Evolutionary conservation across 208 protist genomes (phyloP), one percentile per base, ranked within the genome.

Genomic region (Novymonas esmeraldas): DNA sequence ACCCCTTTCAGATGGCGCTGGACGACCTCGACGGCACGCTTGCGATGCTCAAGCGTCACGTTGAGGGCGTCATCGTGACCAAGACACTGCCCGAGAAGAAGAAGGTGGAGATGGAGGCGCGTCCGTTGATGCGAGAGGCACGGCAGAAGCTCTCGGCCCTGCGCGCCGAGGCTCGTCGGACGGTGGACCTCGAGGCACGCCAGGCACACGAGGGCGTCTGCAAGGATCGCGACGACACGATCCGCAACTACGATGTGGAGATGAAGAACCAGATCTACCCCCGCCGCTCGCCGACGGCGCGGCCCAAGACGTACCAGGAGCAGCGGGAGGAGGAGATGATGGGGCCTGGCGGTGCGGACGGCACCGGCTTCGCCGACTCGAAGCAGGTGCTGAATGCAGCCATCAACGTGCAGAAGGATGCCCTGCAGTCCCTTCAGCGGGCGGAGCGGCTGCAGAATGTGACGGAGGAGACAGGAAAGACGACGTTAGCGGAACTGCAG

Each of bases 231-330:
- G 84, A 92, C 46, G 77, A 85, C 33, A 77, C 60, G 38, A 79
- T 95, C 54, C 76, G 85, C 49, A 76, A 74, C 45, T 64, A 79
- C 16, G 86, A 90, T 41, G 57, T 54, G 13, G 86, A 90, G 72
- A 88, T 95, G 76, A 89, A 88, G 50, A 75, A 66, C 18, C 85
- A 95, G 50, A 88, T 95, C 60, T 92, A 85, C 42, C 77, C 62
- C 4, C 78, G 58, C 5, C 54, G 46, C 22, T 24, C 62, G 9
- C 48, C 38, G 1, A 5, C 56, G 24, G 29, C 48, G 29, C 75
- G 60, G 11, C 69, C 48, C 0, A 83, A 84, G 67, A 89, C 87
- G 49, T 85, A 83, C 20, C 71, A 83, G 42, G 87, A 92, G 64
- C 48, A 76, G 59, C 68, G 76, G 0, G 83, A 90, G 66, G 78